A percentile compares a stretch with the other conserved stretches of the same genome.
phyloP scores from a whole-genome alignment of 495 filamentous ascomycete genomes.

The Entonaema liquescens region DNA sequence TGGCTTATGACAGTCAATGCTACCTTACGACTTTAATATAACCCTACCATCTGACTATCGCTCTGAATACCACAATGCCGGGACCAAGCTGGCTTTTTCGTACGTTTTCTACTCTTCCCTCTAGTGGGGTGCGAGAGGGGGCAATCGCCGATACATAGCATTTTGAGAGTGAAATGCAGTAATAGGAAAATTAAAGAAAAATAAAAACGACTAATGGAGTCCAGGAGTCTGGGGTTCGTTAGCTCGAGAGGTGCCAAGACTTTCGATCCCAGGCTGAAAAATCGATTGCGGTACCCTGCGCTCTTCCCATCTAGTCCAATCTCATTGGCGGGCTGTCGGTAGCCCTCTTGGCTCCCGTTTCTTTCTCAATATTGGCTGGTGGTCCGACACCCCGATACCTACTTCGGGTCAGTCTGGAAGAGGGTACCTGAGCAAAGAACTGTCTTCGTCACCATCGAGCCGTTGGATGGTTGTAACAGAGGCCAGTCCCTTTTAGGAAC shows the following conservation, averaged over 20 bases:
- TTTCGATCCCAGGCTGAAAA: slow-evolving; percentile 46
- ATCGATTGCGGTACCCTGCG: slow-evolving; percentile 46
- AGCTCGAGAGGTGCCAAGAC: slow-evolving; percentile 37
- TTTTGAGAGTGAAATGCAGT: slow-evolving; percentile 25
- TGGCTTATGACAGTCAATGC: slow-evolving; percentile 14
- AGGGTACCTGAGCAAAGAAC: slow-evolving; percentile 30
- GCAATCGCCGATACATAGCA: slow-evolving; percentile 24
- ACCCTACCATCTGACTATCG: slow-evolving; percentile 27
- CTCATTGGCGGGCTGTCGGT: slow-evolving; percentile 33
- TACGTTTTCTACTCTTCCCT: not conserved
- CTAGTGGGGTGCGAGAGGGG: slow-evolving; percentile 22
- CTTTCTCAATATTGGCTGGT: slow-evolving; percentile 31
- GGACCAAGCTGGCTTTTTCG: slow-evolving; percentile 11
- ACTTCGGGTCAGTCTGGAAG: not conserved
- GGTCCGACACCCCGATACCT: slow-evolving; percentile 38
- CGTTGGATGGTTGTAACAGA: slow-evolving; percentile 19
- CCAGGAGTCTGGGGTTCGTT: slow-evolving; percentile 39
- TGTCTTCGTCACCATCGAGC: slow-evolving; percentile 27
- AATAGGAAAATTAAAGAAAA: slow-evolving; percentile 28
- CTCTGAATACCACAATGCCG: slow-evolving; percentile 36
- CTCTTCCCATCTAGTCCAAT: slow-evolving; percentile 18
- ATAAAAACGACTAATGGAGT: slow-evolving; percentile 32
- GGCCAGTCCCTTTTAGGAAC: slow-evolving; percentile 25
- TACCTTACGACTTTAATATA: slow-evolving; percentile 14
- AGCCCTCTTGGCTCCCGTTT: slow-evolving; percentile 38